Evolutionary conservation across 495 filamentous ascomycete genomes (phyloP).

Genomic region (Penicillium bialowiezense): DNA sequence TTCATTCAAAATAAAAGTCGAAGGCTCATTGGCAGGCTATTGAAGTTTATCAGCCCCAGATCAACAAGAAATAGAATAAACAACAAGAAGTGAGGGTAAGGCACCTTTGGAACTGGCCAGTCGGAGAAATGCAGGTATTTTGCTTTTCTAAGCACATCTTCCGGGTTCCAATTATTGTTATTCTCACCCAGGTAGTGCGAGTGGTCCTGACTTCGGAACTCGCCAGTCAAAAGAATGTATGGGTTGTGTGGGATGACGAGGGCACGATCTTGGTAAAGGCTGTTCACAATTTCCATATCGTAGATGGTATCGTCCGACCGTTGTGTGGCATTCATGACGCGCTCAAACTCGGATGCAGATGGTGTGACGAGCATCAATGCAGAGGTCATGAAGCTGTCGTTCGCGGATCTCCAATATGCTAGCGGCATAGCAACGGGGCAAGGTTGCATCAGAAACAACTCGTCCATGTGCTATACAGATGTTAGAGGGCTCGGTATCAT

Average conservation of each 20-base stretch:
- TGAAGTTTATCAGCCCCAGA: no score
- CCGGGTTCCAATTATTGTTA: slow-evolving; percentile 57
- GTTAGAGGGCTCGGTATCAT: slow-evolving; percentile 2
- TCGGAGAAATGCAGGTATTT: slow-evolving; percentile 71
- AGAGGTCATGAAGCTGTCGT: slow-evolving; percentile 48
- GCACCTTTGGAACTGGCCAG: slow-evolving; percentile 62
- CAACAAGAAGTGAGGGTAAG: neutral
- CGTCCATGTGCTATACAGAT: slow-evolving; percentile 49
- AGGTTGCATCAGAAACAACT: slow-evolving; percentile 59
- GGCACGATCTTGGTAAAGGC: slow-evolving; percentile 55
- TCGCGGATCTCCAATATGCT: slow-evolving; percentile 58
- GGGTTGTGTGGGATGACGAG: slow-evolving; percentile 66
- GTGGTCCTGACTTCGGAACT: slow-evolving; percentile 57
- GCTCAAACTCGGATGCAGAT: slow-evolving; percentile 42
- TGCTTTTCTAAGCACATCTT: slow-evolving; percentile 51
- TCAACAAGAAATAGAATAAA: no score
- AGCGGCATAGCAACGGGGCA: slow-evolving; percentile 53
- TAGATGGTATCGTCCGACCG: slow-evolving; percentile 32
- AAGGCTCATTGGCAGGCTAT: neutral
- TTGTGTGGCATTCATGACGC: slow-evolving; percentile 39
- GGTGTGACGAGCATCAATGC: slow-evolving; percentile 59
- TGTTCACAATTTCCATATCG: slow-evolving; percentile 68
- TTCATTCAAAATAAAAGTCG: neutral
- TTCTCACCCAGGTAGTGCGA: slow-evolving; percentile 53
- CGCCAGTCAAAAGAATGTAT: slow-evolving; percentile 61